A percentile compares a stretch with the other conserved stretches of the same genome.
Evolutionary conservation across 1,284 basidiomycete genomes (phyloP).

Genomic region (Mycosarcoma maydis): DNA sequence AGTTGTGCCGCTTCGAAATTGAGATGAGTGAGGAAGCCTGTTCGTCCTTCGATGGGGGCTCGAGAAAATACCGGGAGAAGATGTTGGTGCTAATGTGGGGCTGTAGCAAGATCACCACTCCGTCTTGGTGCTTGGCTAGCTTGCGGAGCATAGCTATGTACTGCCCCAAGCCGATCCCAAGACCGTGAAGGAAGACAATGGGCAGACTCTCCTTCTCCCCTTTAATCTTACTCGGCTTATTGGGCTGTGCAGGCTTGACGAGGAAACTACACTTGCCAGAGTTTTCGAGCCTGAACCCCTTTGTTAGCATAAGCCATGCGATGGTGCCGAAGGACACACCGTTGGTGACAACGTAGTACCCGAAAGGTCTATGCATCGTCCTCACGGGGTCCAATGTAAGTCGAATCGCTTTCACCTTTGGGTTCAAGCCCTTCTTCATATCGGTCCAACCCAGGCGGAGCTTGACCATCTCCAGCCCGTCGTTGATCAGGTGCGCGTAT

Average conservation of each 20-base stretch:
- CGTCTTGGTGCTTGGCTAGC: slow-evolving; percentile 17
- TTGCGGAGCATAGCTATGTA: slow-evolving; percentile 24
- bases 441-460: slow-evolving; percentile 1
- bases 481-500: not conserved
- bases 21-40: slow-evolving; percentile 19
- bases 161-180: slow-evolving; percentile 47
- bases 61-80: slow-evolving; percentile 14
- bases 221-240: not conserved
- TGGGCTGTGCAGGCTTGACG: slow-evolving; percentile 4
- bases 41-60: slow-evolving; percentile 25
- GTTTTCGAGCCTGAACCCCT: slow-evolving; percentile 14
- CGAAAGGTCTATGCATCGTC: not conserved
- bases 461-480: slow-evolving; percentile 2
- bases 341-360: slow-evolving; percentile 1
- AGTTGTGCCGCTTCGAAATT: slow-evolving; percentile 6
- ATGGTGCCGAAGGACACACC: not conserved
- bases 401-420: not conserved
- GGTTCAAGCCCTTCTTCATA: slow-evolving; percentile 1
- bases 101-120: slow-evolving; percentile 34
- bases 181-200: slow-evolving; percentile 45
- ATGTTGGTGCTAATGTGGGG: slow-evolving; percentile 33
- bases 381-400: not conserved
- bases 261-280: slow-evolving; percentile 30
- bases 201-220: slow-evolving; percentile 6
- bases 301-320: not conserved